phyloP scores from a whole-genome alignment of 2,329 filamentous ascomycete genomes.

The Ophiostoma pallidulum region DNA sequence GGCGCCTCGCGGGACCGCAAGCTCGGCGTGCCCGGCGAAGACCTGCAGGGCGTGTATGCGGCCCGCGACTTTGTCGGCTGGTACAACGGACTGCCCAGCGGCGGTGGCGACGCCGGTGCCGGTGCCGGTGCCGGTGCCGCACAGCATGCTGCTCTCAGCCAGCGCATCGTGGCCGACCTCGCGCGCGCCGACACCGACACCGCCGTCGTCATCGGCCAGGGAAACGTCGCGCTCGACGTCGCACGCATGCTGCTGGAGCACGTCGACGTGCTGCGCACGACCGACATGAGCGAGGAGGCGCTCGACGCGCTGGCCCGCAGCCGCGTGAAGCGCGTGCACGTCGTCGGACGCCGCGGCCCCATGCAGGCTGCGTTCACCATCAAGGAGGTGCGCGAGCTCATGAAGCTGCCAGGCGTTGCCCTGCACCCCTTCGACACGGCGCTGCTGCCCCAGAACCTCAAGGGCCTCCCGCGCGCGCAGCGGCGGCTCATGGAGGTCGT shows the following conservation, averaged over 20 bases:
- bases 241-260: constrained; percentile 76
- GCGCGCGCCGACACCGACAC: constrained; percentile 70
- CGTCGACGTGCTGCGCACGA: constrained; percentile 62
- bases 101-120: constrained; percentile 33
- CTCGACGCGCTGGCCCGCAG: constrained; percentile 63
- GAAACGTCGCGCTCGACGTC: constrained; percentile 92
- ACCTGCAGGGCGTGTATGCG: constrained; percentile 68
- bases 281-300: constrained; percentile 83
- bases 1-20: constrained; percentile 77
- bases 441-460: constrained; percentile 58
- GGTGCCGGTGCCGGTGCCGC: no score
- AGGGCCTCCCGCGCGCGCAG: constrained; percentile 63
- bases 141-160: no score
- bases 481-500: constrained; percentile 75
- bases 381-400: constrained; percentile 83
- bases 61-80: constrained; percentile 92
- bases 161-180: constrained; percentile 51
- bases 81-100: constrained; percentile 94
- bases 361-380: constrained; percentile 94
- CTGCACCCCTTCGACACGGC: constrained; percentile 60
- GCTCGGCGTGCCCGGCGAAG: constrained; percentile 72
- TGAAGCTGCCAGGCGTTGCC: constrained; percentile 61
- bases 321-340: constrained; percentile 65
- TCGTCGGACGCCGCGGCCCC: constrained; percentile 84
- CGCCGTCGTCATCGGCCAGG: constrained; percentile 84